These are phyloP conservation scores for Arabidopsis arenosa DNA, from an alignment of 345 rosid genomes.

Conservation along the genomic window DNA sequence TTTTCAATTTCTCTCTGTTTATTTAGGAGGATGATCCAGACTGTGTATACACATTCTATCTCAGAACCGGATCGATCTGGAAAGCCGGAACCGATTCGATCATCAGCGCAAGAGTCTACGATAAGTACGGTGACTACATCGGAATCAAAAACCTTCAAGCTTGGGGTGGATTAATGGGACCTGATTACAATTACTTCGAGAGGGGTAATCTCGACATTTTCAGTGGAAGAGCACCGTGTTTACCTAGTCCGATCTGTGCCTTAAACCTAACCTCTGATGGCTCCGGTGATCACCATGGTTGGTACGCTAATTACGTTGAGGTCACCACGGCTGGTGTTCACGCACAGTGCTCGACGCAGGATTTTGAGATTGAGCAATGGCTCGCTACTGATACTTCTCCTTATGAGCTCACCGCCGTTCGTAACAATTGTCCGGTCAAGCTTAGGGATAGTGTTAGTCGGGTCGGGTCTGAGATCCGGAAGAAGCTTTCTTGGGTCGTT, in stretches of 20 bases:
- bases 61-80: constrained; percentile 82
- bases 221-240: constrained; percentile 72
- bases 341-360: constrained; percentile 53
- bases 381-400: constrained; percentile 72
- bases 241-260: constrained; percentile 60
- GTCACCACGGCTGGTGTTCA: constrained; percentile 66
- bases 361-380: constrained; percentile 90
- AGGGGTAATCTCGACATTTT: constrained; percentile 87
- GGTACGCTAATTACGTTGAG: constrained; percentile 90
- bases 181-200: constrained; percentile 77
- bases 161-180: constrained; percentile 84
- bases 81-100: constrained; percentile 87
- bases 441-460: constrained; percentile 28
- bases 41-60: constrained; percentile 72
- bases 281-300: constrained; percentile 70
- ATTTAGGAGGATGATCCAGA: constrained; percentile 56
- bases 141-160: constrained; percentile 54
- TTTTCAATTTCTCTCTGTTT: background rate
- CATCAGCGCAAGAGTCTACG: constrained; percentile 59
- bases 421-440: constrained; percentile 54
- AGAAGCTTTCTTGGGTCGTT: constrained; percentile 33
- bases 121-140: constrained; percentile 49
- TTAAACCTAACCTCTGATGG: constrained; percentile 80
- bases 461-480: constrained; percentile 44
- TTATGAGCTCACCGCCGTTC: constrained; percentile 58